Evolutionary conservation across 495 filamentous ascomycete species (phyloP).

Genomic region (Penicillium crystallinum): DNA sequence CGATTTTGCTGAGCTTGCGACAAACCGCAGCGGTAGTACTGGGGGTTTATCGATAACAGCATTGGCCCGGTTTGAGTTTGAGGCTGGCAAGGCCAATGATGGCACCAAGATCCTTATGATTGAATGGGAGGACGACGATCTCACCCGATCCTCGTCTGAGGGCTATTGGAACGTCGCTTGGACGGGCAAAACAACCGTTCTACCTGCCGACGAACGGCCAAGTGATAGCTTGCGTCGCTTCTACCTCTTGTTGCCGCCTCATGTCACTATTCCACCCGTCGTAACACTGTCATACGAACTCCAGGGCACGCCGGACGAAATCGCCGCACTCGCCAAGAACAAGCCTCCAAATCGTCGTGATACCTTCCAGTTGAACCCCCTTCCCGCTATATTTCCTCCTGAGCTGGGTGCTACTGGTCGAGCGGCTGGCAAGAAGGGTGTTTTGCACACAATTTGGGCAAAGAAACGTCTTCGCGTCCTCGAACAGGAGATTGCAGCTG

Average conservation of each 20-base stretch:
- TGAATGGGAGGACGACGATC: slow-evolving; percentile 66
- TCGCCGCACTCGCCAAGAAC: no score
- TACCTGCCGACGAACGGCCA: slow-evolving; percentile 57
- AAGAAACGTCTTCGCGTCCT: slow-evolving; percentile 68
- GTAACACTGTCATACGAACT: slow-evolving; percentile 57
- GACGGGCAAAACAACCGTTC: slow-evolving; percentile 63
- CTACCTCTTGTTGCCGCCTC: slow-evolving; percentile 69
- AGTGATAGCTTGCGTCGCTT: slow-evolving; percentile 55
- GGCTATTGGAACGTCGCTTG: slow-evolving; percentile 67
- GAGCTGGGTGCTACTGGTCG: slow-evolving; percentile 60
- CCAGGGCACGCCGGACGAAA: slow-evolving; percentile 15
- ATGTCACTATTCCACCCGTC: slow-evolving; percentile 58
- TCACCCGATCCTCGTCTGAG: slow-evolving; percentile 28
- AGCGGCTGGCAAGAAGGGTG: slow-evolving; percentile 67
- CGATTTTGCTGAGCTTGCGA: slow-evolving; percentile 33
- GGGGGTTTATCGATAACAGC: slow-evolving; percentile 41
- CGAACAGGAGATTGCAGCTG: slow-evolving; percentile 62
- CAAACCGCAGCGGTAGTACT: slow-evolving; percentile 18
- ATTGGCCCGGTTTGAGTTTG: slow-evolving; percentile 80
- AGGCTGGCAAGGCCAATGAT: slow-evolving; percentile 68
- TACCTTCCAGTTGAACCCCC: slow-evolving; percentile 56
- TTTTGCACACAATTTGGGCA: slow-evolving; percentile 78
- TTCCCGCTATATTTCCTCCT: slow-evolving; percentile 76
- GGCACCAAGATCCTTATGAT: slow-evolving; percentile 84
- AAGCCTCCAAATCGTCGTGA: slow-evolving; percentile 15